Conservation (phyloP, 768 basidiomycete genomes). For the Rickenella mellea region DNA sequence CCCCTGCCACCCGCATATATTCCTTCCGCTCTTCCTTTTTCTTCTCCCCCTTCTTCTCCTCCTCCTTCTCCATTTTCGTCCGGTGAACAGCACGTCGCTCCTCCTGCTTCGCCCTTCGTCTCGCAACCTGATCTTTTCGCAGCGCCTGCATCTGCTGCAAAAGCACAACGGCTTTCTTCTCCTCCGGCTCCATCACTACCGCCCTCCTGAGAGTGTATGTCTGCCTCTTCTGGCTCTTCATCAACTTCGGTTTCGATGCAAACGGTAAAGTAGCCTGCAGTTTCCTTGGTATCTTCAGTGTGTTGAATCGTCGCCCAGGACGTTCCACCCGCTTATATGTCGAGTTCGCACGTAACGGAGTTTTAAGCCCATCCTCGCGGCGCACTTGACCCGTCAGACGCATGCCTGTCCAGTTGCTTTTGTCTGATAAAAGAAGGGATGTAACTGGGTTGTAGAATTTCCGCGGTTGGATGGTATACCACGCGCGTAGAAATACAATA, state of each 20-base stretch:
- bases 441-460: slow-evolving; percentile 97
- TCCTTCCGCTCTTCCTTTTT: slow-evolving; percentile 73
- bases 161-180: slow-evolving; percentile 83
- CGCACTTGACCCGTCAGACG: slow-evolving; percentile 90
- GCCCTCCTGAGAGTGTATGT: slow-evolving; percentile 95
- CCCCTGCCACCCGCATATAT: slow-evolving; percentile 60
- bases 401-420: slow-evolving; percentile 87
- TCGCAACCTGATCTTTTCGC: slow-evolving; percentile 75
- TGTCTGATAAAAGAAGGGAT: slow-evolving; percentile 76
- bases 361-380: slow-evolving; percentile 74
- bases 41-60: slow-evolving; percentile 50
- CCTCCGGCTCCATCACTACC: slow-evolving; percentile 91
- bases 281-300: slow-evolving; percentile 79
- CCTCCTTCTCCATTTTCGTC: slow-evolving; percentile 69
- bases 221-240: slow-evolving; percentile 58
- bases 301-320: slow-evolving; percentile 77
- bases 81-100: slow-evolving; percentile 58
- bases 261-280: slow-evolving; percentile 89
- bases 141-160: slow-evolving; percentile 91
- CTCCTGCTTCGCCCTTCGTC: slow-evolving; percentile 80
- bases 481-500: slow-evolving; percentile 89
- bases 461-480: slow-evolving; percentile 93
- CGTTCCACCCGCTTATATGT: slow-evolving; percentile 81
- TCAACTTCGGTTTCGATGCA: slow-evolving; percentile 83
- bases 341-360: slow-evolving; percentile 76